Conservation (phyloP, 768 basidiomycete genomes). For the Leucocoprinus leucothites region DNA sequence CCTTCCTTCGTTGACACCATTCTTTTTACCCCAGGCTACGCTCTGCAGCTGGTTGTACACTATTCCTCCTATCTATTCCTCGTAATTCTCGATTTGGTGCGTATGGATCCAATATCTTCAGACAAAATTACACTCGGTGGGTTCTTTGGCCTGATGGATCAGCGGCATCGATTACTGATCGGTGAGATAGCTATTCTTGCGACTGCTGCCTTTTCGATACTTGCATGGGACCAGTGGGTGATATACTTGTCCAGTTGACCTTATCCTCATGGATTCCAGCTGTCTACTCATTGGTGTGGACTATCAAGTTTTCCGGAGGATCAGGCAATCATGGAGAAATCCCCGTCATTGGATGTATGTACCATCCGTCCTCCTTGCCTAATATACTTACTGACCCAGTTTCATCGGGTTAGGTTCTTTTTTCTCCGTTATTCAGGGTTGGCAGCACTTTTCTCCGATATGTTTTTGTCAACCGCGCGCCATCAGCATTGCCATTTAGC, state of each 20-base stretch:
- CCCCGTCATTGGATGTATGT: slow-evolving; percentile 28
- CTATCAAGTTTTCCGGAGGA: slow-evolving; percentile 21
- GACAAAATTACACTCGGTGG: slow-evolving; percentile 1
- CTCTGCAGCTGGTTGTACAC: too few species aligned
- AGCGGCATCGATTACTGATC: not conserved
- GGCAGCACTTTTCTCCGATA: slow-evolving; percentile 22
- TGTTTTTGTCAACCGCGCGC: slow-evolving; percentile 26
- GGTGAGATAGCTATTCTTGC: not conserved
- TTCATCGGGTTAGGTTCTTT: slow-evolving; percentile 22
- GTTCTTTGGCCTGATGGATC: not conserved
- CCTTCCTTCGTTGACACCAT: too few species aligned
- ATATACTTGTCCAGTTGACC: not conserved
- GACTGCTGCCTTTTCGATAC: slow-evolving; percentile 3
- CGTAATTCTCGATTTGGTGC: not conserved
- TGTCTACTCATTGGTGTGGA: slow-evolving; percentile 22
- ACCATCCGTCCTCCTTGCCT: not conserved
- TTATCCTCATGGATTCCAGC: not conserved
- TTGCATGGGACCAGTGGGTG: slow-evolving; percentile 7
- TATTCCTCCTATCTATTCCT: not conserved
- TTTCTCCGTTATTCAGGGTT: slow-evolving; percentile 30
- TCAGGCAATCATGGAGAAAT: slow-evolving; percentile 23
- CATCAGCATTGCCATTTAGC: slow-evolving; percentile 27
- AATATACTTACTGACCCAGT: not conserved
- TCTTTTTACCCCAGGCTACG: too few species aligned
- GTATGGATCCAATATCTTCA: not conserved